A percentile compares a stretch with the other conserved stretches of the same genome.
Evolutionary conservation across 129 eudicot genomes (phyloP).

Genomic region (Logfia minima): DNA sequence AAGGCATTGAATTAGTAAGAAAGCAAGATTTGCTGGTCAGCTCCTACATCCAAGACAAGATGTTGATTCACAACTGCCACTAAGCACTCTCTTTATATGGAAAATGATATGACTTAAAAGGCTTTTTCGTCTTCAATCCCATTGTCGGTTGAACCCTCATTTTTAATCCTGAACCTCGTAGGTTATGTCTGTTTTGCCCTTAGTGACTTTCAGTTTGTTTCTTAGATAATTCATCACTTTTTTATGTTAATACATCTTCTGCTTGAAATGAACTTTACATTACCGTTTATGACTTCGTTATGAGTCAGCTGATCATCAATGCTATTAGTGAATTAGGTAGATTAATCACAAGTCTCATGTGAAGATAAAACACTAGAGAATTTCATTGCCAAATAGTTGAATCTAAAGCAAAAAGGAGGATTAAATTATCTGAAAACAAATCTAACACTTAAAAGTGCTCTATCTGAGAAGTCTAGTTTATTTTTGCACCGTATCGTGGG

Average conservation of each 20-base stretch:
- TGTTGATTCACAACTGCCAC: neutral
- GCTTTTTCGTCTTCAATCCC: neutral
- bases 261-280: neutral
- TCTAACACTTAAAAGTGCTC: constrained; percentile 28
- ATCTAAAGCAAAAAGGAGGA: constrained; percentile 25
- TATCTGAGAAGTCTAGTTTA: constrained; percentile 34
- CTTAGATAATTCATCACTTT: neutral
- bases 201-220: neutral
- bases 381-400: constrained; percentile 26
- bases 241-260: neutral
- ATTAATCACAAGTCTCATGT: neutral
- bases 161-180: neutral
- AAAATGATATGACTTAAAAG: constrained; percentile 9
- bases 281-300: neutral
- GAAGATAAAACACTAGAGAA: constrained; percentile 9
- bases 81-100: constrained; percentile 1
- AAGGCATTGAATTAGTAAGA: neutral
- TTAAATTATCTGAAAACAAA: constrained; percentile 28
- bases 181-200: constrained; percentile 12
- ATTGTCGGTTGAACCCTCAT: constrained; percentile 8
- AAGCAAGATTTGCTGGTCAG: constrained; percentile 5
- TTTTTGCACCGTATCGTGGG: constrained; percentile 23
- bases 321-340: neutral
- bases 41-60: neutral
- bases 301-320: neutral